These are phyloP conservation scores for Trichosporon sp. DNA, from an alignment of 1,284 basidiomycete genomes.

Conservation along the genomic window DNA sequence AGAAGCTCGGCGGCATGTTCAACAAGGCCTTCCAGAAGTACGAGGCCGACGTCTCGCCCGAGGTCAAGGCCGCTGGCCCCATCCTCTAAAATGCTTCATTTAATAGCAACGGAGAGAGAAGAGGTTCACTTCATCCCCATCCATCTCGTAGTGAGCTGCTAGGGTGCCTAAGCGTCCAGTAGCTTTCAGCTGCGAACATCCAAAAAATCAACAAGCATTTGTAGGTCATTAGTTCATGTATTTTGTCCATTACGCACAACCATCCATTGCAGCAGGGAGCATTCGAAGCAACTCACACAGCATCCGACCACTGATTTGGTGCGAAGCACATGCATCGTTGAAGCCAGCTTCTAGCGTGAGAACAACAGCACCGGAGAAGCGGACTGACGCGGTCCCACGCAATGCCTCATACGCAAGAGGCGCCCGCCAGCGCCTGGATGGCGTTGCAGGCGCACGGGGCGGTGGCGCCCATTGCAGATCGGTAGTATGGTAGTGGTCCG, in stretches of 20 bases:
- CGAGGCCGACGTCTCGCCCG: slow-evolving; percentile 70
- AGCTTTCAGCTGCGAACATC: neutral
- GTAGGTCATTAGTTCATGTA: slow-evolving; percentile 5
- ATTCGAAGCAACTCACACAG: neutral
- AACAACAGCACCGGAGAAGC: too few relatives aligned
- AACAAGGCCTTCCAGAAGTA: slow-evolving; percentile 84
- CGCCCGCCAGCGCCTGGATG: neutral
- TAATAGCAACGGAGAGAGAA: too few relatives aligned
- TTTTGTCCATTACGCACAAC: slow-evolving; percentile 4
- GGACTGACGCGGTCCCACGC: neutral
- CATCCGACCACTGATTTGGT: neutral
- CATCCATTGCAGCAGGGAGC: neutral
- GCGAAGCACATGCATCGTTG: neutral
- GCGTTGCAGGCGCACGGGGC: too few relatives aligned
- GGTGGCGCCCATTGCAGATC: neutral
- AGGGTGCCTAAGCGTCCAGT: slow-evolving; percentile 8
- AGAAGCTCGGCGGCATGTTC: slow-evolving; percentile 87
- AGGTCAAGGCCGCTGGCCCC: slow-evolving; percentile 74
- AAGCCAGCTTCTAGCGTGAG: too few relatives aligned
- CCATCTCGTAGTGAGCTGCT: neutral
- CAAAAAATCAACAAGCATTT: slow-evolving; percentile 3
- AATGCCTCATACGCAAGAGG: neutral
- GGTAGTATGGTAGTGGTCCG: too few relatives aligned
- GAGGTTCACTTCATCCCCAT: neutral
- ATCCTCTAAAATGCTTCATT: slow-evolving; percentile 14